Base-by-base conservation (phyloP, 2,329 filamentous ascomycete genomes). In the Penicillium sclerotiorum region DNA sequence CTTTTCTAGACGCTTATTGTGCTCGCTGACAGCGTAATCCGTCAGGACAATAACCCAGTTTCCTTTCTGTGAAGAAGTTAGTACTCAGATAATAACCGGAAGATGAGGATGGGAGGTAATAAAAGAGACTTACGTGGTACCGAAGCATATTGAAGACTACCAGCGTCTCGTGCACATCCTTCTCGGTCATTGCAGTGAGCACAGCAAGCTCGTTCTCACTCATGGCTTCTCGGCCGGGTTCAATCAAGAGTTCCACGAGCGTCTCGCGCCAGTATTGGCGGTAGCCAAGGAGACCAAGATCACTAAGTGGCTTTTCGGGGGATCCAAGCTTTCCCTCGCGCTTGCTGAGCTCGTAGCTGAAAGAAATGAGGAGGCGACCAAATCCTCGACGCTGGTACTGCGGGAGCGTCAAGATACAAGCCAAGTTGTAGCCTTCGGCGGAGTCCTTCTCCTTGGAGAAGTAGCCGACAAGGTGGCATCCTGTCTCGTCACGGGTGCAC, bases 361-460 rank as follows among this genome's bases (percentile, higher is more conserved):
- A 97, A 59, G 95, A 91, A 62, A 99, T 99, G 49, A 99, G 81
- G 11, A 99, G 80, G 52, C 90, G 87, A 20, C 95, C 94, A 63
- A 94, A 96, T 0, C 94, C 94, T 66, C 95, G 94, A 20, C 94
- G 85, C 72, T 99, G 94, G 62, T 95, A 97, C 68, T 99, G 95
- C 0, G 94, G 94, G 3, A 99, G 79, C 0, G 94, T 99, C 51
- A 99, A 78, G 68, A 99, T 99, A 81, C 95, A 99, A 4, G 94
- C 95, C 25, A 99, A 87, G 67, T 99, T 99, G 80, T 97, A 99
- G 23, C 89, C 90, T 63, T 99, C 95, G 0, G 91, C 91, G 32
- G 88, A 93, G 72, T 99, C 94, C 62, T 99, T 99, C 71, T 99
- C 94, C 69, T 99, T 99, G 48, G 89, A 95, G 64, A 99, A 99